Percentiles rank a stretch among this genome's conserved stretches.
Evolutionary conservation across 2,329 filamentous ascomycete species (phyloP).

Genomic region (Furcasterigmium sp.): DNA sequence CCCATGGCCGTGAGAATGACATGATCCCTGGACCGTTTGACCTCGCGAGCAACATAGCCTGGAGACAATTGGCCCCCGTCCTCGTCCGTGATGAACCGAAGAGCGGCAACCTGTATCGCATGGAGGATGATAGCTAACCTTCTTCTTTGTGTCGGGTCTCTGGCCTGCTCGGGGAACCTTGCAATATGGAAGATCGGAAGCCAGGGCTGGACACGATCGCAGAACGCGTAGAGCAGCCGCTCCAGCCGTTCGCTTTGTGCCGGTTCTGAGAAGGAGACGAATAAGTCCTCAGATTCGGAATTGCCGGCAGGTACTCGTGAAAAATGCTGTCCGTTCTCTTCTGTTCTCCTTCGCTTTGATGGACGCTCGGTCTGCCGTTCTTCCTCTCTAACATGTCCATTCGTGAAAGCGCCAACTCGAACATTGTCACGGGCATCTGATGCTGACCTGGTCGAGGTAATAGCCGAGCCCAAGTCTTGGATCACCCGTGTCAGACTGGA

Average conservation of each 20-base stretch:
- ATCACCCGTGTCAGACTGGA: constrained; percentile 13
- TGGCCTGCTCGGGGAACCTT: constrained; percentile 18
- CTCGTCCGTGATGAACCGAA: constrained; percentile 18
- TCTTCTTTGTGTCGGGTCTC: constrained; percentile 16
- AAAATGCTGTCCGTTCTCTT: constrained; percentile 12
- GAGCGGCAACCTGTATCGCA: constrained; percentile 23
- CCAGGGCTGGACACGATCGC: constrained; percentile 32
- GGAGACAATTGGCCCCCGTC: constrained; percentile 16
- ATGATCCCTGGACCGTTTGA: neutral
- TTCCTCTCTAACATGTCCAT: neutral
- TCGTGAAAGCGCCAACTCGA: no score
- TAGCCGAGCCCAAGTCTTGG: constrained; percentile 9
- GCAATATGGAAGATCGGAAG: constrained; percentile 30
- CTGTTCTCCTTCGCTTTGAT: constrained; percentile 8
- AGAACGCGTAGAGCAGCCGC: constrained; percentile 21
- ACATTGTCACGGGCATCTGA: neutral
- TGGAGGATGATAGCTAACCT: constrained; percentile 26
- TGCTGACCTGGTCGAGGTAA: neutral
- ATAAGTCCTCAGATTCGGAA: constrained; percentile 18
- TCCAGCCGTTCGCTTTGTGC: constrained; percentile 9
- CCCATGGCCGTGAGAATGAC: constrained; percentile 19
- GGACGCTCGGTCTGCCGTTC: neutral
- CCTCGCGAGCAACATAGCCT: constrained; percentile 11
- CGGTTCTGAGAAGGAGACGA: constrained; percentile 13
- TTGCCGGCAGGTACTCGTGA: constrained; percentile 15